These are phyloP conservation scores for Gelatoporia subvermispora DNA, from an alignment of 768 basidiomycete species.

Conservation along the genomic window DNA sequence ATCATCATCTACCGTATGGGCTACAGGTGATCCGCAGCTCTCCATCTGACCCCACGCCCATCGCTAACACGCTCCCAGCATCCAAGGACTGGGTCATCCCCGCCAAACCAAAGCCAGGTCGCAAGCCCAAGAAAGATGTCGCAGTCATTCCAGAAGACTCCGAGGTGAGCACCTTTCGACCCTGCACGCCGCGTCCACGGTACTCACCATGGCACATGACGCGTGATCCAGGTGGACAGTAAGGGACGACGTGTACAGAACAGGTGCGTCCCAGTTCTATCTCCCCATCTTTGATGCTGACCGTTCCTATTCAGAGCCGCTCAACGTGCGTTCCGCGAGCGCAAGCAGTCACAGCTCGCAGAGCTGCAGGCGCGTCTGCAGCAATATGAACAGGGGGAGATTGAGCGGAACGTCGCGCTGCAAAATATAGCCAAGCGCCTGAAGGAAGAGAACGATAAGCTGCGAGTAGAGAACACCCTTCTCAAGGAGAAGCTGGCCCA, in stretches of 20 bases:
- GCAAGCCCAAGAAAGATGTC: constrained; percentile 78
- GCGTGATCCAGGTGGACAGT: constrained; percentile 32
- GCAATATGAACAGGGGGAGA: constrained; percentile 86
- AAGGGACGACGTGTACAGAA: constrained; percentile 76
- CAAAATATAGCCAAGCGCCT: constrained; percentile 79
- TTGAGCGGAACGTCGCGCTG: constrained; percentile 80
- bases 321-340: constrained; percentile 85
- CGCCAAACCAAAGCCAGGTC: constrained; percentile 80
- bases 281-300: constrained; percentile 6
- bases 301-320: constrained; percentile 52
- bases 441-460: constrained; percentile 80
- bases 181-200: constrained; percentile 4
- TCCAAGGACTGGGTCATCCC: constrained; percentile 90
- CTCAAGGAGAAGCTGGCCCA: constrained; percentile 42
- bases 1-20: constrained; percentile 64
- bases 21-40: constrained; percentile 48
- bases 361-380: constrained; percentile 84
- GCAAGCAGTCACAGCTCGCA: constrained; percentile 83
- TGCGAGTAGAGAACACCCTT: constrained; percentile 60
- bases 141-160: constrained; percentile 33
- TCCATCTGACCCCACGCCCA: constrained; percentile 2
- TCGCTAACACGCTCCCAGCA: constrained; percentile 37
- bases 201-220: neutral
- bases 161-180: constrained; percentile 39
- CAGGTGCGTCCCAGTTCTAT: constrained; percentile 37